phyloP scores from a whole-genome alignment of 1,284 basidiomycete species.

The Leccinum glutinopallens region DNA sequence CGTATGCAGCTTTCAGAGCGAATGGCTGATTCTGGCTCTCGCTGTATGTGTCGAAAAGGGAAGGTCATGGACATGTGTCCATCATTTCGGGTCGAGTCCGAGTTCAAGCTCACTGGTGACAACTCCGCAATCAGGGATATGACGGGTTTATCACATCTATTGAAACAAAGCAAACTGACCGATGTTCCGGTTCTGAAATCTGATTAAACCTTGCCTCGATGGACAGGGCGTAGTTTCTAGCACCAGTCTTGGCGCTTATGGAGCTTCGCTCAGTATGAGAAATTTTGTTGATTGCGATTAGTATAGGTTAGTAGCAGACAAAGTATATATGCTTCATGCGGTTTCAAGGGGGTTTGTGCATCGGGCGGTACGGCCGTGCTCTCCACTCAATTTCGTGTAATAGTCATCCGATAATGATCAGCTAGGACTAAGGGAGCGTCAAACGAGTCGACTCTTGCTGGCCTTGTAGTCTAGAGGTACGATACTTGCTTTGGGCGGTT shows the following conservation, averaged over 20 bases:
- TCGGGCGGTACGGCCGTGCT: not conserved
- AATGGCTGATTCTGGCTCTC: not conserved
- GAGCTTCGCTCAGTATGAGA: not conserved
- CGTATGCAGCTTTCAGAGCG: not conserved
- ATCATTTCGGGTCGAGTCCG: not conserved
- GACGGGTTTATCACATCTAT: not conserved
- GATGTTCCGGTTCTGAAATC: not conserved
- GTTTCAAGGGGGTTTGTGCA: not conserved
- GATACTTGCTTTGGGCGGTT: constrained; percentile 33
- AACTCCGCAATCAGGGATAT: not conserved
- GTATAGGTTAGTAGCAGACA: not conserved
- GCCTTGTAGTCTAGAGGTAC: constrained; percentile 32
- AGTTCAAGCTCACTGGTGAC: not conserved
- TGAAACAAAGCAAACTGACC: not conserved
- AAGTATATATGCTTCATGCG: not conserved
- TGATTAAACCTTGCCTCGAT: not conserved
- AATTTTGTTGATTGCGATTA: not conserved
- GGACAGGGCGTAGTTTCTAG: too few relatives aligned
- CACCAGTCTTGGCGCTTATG: not conserved
- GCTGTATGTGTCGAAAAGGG: not conserved
- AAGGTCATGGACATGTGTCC: not conserved
- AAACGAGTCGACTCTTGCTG: not conserved
- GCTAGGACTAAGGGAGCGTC: not conserved
- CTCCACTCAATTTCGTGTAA: not conserved
- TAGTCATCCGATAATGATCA: not conserved